A percentile compares a stretch with the other conserved stretches of the same genome.
Evolutionary conservation across 306 rosid genomes (phyloP).

Genomic region (Arachis hypogaea): DNA sequence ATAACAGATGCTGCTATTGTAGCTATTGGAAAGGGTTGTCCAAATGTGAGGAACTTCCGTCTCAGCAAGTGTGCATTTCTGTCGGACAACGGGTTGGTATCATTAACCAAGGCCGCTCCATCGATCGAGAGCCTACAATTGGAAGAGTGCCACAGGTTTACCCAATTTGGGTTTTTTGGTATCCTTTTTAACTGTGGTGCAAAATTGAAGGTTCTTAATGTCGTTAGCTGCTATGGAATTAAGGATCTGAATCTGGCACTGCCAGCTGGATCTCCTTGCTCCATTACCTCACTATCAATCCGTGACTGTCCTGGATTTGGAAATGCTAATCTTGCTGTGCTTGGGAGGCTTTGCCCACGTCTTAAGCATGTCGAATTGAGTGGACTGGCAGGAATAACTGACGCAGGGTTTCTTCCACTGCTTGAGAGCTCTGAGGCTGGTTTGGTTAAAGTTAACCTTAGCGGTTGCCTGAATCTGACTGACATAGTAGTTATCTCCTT

Average conservation of each 20-base stretch:
- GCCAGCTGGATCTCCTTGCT: slow-evolving; percentile 53
- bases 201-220: slow-evolving; percentile 68
- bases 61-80: slow-evolving; percentile 65
- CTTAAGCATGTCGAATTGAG: slow-evolving; percentile 71
- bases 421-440: slow-evolving; percentile 68
- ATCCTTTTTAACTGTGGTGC: slow-evolving; percentile 65
- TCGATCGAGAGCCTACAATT: slow-evolving; percentile 79
- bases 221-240: slow-evolving; percentile 79
- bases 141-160: slow-evolving; percentile 92
- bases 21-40: slow-evolving; percentile 86
- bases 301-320: slow-evolving; percentile 88
- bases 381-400: slow-evolving; percentile 74
- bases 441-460: slow-evolving; percentile 68
- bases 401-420: slow-evolving; percentile 66
- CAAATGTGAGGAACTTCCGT: slow-evolving; percentile 69
- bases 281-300: slow-evolving; percentile 64
- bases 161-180: slow-evolving; percentile 80
- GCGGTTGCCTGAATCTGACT: slow-evolving; percentile 72
- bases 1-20: slow-evolving; percentile 73
- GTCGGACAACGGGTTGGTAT: slow-evolving; percentile 77
- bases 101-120: slow-evolving; percentile 69
- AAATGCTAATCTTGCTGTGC: slow-evolving; percentile 54
- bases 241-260: slow-evolving; percentile 56
- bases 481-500: slow-evolving; percentile 60
- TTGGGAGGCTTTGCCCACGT: slow-evolving; percentile 78